Evolutionary conservation across 805 yeast genomes (phyloP), one percentile per base, ranked within the genome.

Genomic region (Metschnikowia baotianmanensis): DNA sequence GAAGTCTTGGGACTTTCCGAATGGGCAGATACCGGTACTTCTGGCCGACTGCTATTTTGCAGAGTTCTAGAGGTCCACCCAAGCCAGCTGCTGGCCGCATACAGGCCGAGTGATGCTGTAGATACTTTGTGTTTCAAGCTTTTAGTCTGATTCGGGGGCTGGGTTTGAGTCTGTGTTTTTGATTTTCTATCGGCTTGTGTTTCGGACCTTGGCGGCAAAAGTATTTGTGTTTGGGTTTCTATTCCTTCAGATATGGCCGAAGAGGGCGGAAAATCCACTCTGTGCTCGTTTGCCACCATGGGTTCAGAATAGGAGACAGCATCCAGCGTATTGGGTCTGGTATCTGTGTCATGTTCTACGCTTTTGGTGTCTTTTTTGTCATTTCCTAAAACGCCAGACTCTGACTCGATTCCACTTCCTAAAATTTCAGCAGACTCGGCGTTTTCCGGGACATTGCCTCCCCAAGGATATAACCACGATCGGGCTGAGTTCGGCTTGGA

Each of bases 101-200:
- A 39, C 11, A 62, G 45, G 5, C 56, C 52, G 7, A 62, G 41
- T 0, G 65, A 59, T 2, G 55, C 35, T 4, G 57, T 51, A 3
- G 65, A 59, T 5, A 56, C 27, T 29, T 57, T 58, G 18, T 37
- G 48, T 21, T 41, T 44, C 12, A 56, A 16, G 9, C 3, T 17
- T 18, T 34, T 34, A 7, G 27, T n/a, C 4, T 6, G 10, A 6
- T 21, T 28, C 4, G 18, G 9, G 23, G 23, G 23, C 9, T 9
- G 9, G 23, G 23, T 9, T 6, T 6, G 9, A 21, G 23, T 7
- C 9, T 12, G 27, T 13, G 13, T 11, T 11, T n/a, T n/a, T n/a
- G n/a, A n/a, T n/a, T n/a, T n/a, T n/a, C n/a, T n/a, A n/a, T n/a
- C n/a, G n/a, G n/a, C n/a, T n/a, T n/a, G n/a, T n/a, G n/a, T n/a